Evolutionary conservation across 2,329 filamentous ascomycete genomes (phyloP), one percentile per base, ranked within the genome.

Genomic region (Penicillium sp.): DNA sequence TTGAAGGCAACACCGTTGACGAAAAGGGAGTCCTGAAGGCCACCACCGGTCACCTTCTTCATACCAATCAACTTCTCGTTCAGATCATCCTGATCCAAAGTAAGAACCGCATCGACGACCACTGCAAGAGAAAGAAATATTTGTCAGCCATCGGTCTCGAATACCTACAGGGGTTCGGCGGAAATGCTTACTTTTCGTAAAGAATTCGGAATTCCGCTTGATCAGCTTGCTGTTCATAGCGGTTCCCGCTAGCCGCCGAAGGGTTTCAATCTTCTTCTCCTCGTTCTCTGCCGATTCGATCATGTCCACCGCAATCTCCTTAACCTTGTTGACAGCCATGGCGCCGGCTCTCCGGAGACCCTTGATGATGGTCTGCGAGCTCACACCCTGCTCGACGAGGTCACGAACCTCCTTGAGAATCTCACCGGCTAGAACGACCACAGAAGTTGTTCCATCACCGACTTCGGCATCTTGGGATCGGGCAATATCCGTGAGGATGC

Each of bases 151-250:
- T 22, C 34, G 31, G 14, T 2, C 20, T 39, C 25, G n/a, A 25
- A 47, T 35, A 35, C 42, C 17, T 11, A 57, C 42, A 43, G 48
- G 55, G 14, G 60, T 52, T 51, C 34, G 35, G 50, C 11, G 56
- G 31, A 41, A 14, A 20, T 48, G 75, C 87, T 67, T 82, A 96
- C 92, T 96, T 84, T 96, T 95, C 64, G 95, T 98, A 81, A 99
- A 99, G 79, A 98, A 99, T 3, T 87, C 87, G 35, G 95, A 90
- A 81, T 99, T 98, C 73, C 94, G 86, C 86, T 98, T 96, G 76
- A 99, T 98, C 70, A 99, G 84, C 84, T 99, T 99, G 86, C 93
- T 97, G 78, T 93, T 98, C 95, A 99, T 99, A 69, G 95, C 95
- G 31, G 95, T 99, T 38, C 86, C 92, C 34, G 95, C 95, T 69